phyloP scores from a whole-genome alignment of 768 basidiomycete species.

The Phanerochaete sordida region DNA sequence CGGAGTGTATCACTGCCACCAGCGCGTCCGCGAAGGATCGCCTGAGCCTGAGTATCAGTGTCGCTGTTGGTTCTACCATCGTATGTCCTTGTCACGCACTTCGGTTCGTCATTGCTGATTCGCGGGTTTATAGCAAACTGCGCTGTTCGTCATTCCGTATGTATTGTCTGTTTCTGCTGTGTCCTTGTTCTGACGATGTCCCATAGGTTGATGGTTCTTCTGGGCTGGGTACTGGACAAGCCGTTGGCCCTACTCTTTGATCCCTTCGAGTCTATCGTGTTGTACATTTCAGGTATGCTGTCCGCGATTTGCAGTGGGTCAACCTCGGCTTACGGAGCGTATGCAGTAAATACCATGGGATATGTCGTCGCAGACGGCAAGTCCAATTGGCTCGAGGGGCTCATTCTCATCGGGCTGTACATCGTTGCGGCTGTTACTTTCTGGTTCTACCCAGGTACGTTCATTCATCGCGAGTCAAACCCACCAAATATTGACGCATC shows the following conservation, averaged over 20 bases:
- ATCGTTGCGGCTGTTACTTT: conserved; percentile 52
- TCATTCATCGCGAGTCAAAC: neutral
- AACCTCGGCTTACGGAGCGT: neutral
- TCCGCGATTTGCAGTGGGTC: neutral
- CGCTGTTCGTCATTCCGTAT: conserved; percentile 81
- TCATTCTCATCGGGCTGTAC: conserved; percentile 61
- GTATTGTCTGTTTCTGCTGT: conserved; percentile 23
- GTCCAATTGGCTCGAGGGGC: conserved; percentile 91
- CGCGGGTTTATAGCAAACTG: conserved; percentile 57
- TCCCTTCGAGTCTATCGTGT: conserved; percentile 78
- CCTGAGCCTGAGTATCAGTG: conserved; percentile 80
- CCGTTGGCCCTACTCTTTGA: conserved; percentile 82
- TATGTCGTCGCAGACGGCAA: conserved; percentile 84
- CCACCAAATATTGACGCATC: neutral
- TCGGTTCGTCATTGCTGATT: neutral
- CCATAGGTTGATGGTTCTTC: conserved; percentile 61
- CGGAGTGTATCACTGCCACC: conserved; percentile 91
- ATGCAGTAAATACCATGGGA: conserved; percentile 58
- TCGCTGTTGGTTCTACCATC: conserved; percentile 85
- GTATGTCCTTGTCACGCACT: conserved; percentile 37
- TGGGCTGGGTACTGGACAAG: conserved; percentile 82
- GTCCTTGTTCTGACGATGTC: neutral
- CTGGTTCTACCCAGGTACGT: conserved; percentile 50
- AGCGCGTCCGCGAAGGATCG: conserved; percentile 90
- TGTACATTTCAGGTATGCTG: conserved; percentile 42